A percentile compares a stretch with the other conserved stretches of the same genome.
These are phyloP conservation scores for Fusarium falciforme DNA, from an alignment of 2,329 filamentous ascomycete genomes.

Conservation along the genomic window DNA sequence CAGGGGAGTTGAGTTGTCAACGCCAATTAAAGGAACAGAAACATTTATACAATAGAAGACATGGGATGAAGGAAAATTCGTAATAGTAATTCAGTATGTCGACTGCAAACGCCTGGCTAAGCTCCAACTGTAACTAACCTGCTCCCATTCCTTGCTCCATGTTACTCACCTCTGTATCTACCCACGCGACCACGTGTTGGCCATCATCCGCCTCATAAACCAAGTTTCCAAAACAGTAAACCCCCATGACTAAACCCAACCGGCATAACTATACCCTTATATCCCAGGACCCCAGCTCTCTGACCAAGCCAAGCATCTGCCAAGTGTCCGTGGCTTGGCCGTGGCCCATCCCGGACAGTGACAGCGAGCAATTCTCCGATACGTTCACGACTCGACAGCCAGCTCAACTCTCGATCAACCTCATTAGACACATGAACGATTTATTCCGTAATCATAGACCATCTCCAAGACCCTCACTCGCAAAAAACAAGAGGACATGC, in stretches of 20 bases:
- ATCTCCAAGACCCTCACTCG: constrained; percentile 26
- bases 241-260: neutral
- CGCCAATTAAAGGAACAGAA: neutral
- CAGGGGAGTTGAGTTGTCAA: neutral
- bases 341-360: neutral
- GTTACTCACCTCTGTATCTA: neutral
- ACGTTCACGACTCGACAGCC: neutral
- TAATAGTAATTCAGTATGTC: neutral
- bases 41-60: neutral
- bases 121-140: neutral
- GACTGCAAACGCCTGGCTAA: neutral
- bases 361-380: neutral
- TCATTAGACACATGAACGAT: constrained; percentile 27
- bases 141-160: neutral
- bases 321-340: constrained; percentile 1
- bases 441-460: constrained; percentile 42
- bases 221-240: neutral
- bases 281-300: neutral
- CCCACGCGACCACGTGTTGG: neutral
- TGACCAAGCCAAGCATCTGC: constrained; percentile 1
- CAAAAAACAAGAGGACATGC: constrained; percentile 29
- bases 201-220: neutral
- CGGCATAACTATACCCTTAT: neutral
- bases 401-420: neutral
- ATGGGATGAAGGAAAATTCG: too few species aligned